phyloP scores from a whole-genome alignment of 2,329 filamentous ascomycete species.

The Penicillium sclerotiorum region DNA sequence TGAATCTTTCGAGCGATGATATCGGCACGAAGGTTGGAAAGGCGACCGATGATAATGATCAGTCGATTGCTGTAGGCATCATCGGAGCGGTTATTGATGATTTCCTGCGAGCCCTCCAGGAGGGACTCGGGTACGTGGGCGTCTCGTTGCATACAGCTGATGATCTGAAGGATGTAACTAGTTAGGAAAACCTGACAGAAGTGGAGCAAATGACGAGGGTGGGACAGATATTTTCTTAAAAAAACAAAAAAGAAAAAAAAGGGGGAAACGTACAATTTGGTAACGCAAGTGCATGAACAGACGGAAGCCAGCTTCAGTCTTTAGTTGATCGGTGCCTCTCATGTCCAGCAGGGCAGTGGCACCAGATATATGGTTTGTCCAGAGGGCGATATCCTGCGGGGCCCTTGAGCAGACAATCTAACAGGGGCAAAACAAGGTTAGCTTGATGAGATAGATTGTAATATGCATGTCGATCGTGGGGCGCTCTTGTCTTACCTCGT shows the following conservation, averaged over 20 bases:
- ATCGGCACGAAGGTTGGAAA: conserved; percentile 39
- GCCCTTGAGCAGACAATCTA: conserved; percentile 43
- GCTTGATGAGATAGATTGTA: not conserved
- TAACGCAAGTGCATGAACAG: conserved; percentile 60
- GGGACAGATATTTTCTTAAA: no score
- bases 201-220: no score
- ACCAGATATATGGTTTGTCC: conserved; percentile 62
- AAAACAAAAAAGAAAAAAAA: not conserved
- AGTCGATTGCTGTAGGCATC: conserved; percentile 34
- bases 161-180: conserved; percentile 31
- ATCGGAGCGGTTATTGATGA: conserved; percentile 31
- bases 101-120: conserved; percentile 33
- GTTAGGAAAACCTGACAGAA: not conserved
- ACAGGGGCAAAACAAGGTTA: not conserved
- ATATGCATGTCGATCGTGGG: not conserved
- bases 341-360: conserved; percentile 60
- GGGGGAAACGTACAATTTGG: conserved; percentile 52
- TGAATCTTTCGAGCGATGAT: conserved; percentile 29
- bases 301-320: conserved; percentile 51
- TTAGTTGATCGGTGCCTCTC: conserved; percentile 41
- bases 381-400: conserved; percentile 52
- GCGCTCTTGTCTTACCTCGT: conserved; percentile 54
- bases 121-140: conserved; percentile 34
- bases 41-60: conserved; percentile 30
- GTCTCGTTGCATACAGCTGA: conserved; percentile 39